Base-by-base conservation (phyloP, 2,329 filamentous ascomycete species). In the Aureobasidium sp. region DNA sequence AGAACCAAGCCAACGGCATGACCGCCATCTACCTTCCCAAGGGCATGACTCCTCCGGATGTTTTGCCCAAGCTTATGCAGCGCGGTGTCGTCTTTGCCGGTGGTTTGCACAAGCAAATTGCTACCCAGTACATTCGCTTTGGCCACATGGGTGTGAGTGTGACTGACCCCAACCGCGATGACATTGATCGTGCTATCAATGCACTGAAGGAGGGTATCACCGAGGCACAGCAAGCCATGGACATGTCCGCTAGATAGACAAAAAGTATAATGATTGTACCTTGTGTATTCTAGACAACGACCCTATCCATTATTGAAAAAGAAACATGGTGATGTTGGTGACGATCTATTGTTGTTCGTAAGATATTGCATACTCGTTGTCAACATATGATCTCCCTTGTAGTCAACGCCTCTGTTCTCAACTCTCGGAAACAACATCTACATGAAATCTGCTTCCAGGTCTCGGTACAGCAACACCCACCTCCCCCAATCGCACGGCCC, bases 141-240 rank as follows among this genome's bases (percentile, higher is more conserved):
- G 94, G 94, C 47, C 94, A 97, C 76, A 99, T 99, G 94, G 94
- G 94, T 68, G 90, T 97, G 65, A 94, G 89, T 72, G 88, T 92
- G 78, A 90, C 87, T 70, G 90, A 97, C 72, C 83, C 90, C 31
- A 84, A 84, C 65, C 83, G 92, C 65, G 83, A 82, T 58, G 91
- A 99, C 73, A 85, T 97, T 69, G 89, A 95, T 66, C 89, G 88
- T 70, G 94, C 93, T 1, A 81, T 97, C 65, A 80, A 86, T 68
- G 89, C 90, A 48, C 76, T 99, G 68, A 87, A 88, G 78, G 84
- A 87, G 62, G 86, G 87, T 9, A 78, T 97, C 65, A 74, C 79
- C 1, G 92, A 96, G 76, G 87, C 85, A 52, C 53, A 64, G 47
- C 31, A 41, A 22, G 62, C 62, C 31, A 64, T 53, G 55, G 53